Base-by-base conservation (phyloP, 768 basidiomycete genomes). In the Mycena venus region DNA sequence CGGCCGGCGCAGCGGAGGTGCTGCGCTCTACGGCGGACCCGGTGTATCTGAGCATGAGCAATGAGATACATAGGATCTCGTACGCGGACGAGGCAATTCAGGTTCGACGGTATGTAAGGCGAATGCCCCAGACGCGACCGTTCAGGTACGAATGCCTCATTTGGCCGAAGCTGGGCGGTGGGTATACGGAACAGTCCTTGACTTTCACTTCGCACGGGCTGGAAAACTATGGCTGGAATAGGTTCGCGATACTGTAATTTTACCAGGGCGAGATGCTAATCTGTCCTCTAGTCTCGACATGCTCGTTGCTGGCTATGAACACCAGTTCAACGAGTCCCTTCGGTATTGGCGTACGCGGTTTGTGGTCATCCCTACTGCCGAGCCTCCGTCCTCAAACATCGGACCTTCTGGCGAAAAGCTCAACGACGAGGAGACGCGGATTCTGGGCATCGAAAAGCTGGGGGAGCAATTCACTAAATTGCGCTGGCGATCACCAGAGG, bases 291-390 rank as follows among this genome's bases (percentile, higher is more conserved):
- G 95, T 73, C 80, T 96, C 70, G 95, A 96, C 80, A 95, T 96
- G 94, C 82, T 96, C 4, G 92, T 95, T 4, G 93, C 93, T 38
- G 94, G 95, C 1, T 94, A 96, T 77, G 94, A 96, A 79, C 91
- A 92, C 73, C 88, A 93, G 62, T 92, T 95, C 80, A 91, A 91
- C 78, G 95, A 96, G 72, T 93, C 94, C 2, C 86, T 97, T 36
- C 91, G 95, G 56, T 98, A 98, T 78, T 98, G 98, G 96, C 90
- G 97, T 15, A 99, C 97, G 0, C 89, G 97, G 25, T 98, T 98
- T 81, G 89, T 99, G 29, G 92, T 99, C 23, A 94, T 99, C 32
- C 98, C 98, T 0, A 93, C 96, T 0, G 86, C 90, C 17, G 94
- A 95, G 42, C 88, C 91, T 72, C 96, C 90, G 4, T 84, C 87